phyloP scores from a whole-genome alignment of 208 protist genomes.

The Leishmania gerbilli region DNA sequence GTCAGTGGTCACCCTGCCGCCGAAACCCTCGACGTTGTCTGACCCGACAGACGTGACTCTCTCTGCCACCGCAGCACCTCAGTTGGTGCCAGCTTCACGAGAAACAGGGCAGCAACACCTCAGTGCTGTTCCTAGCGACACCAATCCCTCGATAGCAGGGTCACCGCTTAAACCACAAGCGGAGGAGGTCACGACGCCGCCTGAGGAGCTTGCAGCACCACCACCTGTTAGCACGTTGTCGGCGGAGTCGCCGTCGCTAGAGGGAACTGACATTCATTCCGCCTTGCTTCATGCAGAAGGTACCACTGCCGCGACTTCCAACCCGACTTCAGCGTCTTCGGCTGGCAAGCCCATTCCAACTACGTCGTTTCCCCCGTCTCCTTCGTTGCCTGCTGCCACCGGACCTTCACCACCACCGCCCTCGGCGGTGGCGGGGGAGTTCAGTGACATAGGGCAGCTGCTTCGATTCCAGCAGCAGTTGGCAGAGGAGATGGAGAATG shows the following conservation, averaged over 20 bases:
- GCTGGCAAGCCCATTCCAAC: neutral
- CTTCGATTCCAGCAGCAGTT: conserved; percentile 71
- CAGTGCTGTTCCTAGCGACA: neutral
- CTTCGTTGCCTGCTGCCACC: neutral
- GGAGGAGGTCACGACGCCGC: neutral
- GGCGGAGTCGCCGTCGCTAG: neutral
- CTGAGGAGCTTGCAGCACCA: neutral
- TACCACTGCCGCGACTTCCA: neutral
- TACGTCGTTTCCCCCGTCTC: neutral
- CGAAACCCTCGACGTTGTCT: neutral
- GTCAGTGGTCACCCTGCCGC: neutral
- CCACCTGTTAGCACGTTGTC: neutral
- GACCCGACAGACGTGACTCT: neutral
- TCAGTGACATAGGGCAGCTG: conserved; percentile 35
- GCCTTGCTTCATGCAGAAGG: neutral
- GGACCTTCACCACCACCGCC: neutral
- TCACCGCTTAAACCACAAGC: neutral
- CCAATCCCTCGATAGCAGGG: neutral
- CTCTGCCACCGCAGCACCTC: neutral
- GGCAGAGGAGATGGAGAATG: conserved; percentile 66
- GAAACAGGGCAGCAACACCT: conserved; percentile 3
- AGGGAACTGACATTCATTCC: neutral
- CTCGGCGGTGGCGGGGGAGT: neutral
- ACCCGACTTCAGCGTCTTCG: neutral
- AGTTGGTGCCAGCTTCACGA: neutral